A percentile compares a stretch with the other conserved stretches of the same genome.
phyloP scores from a whole-genome alignment of 768 basidiomycete species.

The Phanerochaete carnosa region DNA sequence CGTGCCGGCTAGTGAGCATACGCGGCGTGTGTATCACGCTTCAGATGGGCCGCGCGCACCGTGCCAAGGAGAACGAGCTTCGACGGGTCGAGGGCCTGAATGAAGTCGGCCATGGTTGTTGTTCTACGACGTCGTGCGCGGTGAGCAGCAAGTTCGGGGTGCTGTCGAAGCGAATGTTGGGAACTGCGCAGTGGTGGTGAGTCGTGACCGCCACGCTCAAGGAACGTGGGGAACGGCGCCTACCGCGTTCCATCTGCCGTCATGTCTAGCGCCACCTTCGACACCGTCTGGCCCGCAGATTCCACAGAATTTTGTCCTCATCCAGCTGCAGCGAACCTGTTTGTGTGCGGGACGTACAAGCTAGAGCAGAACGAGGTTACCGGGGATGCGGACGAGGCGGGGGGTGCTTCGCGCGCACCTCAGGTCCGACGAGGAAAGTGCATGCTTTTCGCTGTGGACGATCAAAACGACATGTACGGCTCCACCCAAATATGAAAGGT shows the following conservation, averaged over 20 bases:
- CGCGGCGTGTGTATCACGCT: conserved; percentile 16
- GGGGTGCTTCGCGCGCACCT: neutral
- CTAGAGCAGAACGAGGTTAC: conserved; percentile 40
- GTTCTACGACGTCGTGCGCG: neutral
- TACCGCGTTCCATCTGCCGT: neutral
- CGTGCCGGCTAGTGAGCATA: neutral
- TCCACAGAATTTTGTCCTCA: conserved; percentile 89
- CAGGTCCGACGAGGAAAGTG: conserved; percentile 66
- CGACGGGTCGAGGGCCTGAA: conserved; percentile 68
- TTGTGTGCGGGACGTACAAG: conserved; percentile 92
- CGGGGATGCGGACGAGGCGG: conserved; percentile 6
- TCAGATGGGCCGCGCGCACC: conserved; percentile 30
- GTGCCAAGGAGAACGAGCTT: conserved; percentile 65
- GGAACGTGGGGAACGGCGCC: neutral
- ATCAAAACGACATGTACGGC: conserved; percentile 36
- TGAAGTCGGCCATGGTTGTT: conserved; percentile 52
- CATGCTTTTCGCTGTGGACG: conserved; percentile 54
- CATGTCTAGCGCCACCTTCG: conserved; percentile 25
- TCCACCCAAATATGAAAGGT: neutral
- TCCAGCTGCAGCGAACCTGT: conserved; percentile 50
- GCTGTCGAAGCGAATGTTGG: neutral
- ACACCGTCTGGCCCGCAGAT: conserved; percentile 86
- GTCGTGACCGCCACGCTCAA: neutral
- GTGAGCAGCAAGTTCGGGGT: neutral
- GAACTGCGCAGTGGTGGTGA: neutral